phyloP scores from a whole-genome alignment of 140 eudicot species.

The Cichorium intybus region DNA sequence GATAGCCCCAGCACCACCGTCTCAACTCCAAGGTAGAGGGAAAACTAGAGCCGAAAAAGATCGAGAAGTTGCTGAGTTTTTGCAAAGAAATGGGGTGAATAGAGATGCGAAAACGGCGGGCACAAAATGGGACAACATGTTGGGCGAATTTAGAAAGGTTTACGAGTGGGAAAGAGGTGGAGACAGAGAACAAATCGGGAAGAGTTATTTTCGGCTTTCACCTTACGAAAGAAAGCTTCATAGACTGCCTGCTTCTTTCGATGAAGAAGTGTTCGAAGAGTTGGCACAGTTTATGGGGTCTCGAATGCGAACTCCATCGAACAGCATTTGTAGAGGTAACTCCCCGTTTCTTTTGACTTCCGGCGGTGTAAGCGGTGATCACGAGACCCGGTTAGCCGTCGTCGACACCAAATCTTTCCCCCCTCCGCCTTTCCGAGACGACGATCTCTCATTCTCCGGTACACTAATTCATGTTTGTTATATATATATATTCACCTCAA shows the following conservation, averaged over 20 bases:
- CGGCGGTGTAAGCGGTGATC: conserved; percentile 24
- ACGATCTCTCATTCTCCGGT: conserved; percentile 42
- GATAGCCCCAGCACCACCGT: background rate
- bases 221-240: conserved; percentile 63
- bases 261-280: conserved; percentile 79
- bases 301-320: conserved; percentile 47
- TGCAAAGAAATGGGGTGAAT: conserved; percentile 61
- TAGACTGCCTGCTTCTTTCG: conserved; percentile 77
- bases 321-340: conserved; percentile 13
- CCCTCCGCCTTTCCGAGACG: conserved; percentile 40
- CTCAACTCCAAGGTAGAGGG: conserved; percentile 48
- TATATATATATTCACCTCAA: too few species aligned
- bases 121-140: conserved; percentile 88
- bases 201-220: conserved; percentile 72
- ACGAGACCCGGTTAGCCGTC: conserved; percentile 36
- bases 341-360: conserved; percentile 22
- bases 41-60: conserved; percentile 81
- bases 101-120: conserved; percentile 85
- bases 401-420: conserved; percentile 43
- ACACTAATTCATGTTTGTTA: background rate
- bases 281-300: conserved; percentile 74
- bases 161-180: conserved; percentile 79
- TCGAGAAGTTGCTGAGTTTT: conserved; percentile 59
- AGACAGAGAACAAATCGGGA: conserved; percentile 65
- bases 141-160: conserved; percentile 79